Conservation (phyloP, 2,329 filamentous ascomycete genomes). For the Venturiaceae sp. region DNA sequence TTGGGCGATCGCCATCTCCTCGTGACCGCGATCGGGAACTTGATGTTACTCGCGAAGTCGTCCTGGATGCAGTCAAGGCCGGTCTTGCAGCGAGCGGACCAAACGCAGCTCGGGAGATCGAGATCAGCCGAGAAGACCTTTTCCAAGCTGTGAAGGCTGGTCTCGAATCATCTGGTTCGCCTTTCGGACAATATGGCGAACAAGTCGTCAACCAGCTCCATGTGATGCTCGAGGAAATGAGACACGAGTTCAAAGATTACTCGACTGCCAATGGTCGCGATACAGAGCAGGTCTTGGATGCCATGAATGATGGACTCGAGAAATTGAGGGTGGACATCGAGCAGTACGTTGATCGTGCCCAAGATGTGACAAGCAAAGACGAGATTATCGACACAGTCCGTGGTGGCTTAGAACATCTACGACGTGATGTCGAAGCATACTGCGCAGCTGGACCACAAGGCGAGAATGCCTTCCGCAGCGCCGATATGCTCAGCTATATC, state of each 20-base stretch:
- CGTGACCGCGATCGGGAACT: slow-evolving; percentile 13
- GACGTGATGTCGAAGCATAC: slow-evolving; percentile 48
- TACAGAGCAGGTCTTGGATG: slow-evolving; percentile 80
- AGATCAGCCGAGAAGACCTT: slow-evolving; percentile 41
- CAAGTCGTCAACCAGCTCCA: slow-evolving; percentile 52
- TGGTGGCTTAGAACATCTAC: slow-evolving; percentile 54
- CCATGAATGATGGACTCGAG: slow-evolving; percentile 79
- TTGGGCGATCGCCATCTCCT: neutral
- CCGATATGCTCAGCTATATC: slow-evolving; percentile 40
- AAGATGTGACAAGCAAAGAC: slow-evolving; percentile 61
- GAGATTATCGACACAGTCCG: slow-evolving; percentile 65
- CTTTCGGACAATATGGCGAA: slow-evolving; percentile 45
- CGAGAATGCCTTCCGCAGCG: slow-evolving; percentile 28
- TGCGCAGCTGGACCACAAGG: slow-evolving; percentile 32
- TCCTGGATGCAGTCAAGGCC: slow-evolving; percentile 49
- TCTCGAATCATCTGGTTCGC: slow-evolving; percentile 42
- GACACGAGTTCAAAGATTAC: slow-evolving; percentile 64
- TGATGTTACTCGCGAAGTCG: slow-evolving; percentile 41
- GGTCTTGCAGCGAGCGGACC: slow-evolving; percentile 37
- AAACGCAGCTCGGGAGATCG: slow-evolving; percentile 29
- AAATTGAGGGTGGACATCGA: slow-evolving; percentile 73
- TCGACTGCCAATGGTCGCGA: slow-evolving; percentile 69
- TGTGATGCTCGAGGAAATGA: slow-evolving; percentile 50
- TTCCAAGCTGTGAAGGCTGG: slow-evolving; percentile 50
- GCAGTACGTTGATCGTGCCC: slow-evolving; percentile 63